These are phyloP conservation scores for Saitozyma sp. DNA, from an alignment of 768 basidiomycete species.

Conservation along the genomic window DNA sequence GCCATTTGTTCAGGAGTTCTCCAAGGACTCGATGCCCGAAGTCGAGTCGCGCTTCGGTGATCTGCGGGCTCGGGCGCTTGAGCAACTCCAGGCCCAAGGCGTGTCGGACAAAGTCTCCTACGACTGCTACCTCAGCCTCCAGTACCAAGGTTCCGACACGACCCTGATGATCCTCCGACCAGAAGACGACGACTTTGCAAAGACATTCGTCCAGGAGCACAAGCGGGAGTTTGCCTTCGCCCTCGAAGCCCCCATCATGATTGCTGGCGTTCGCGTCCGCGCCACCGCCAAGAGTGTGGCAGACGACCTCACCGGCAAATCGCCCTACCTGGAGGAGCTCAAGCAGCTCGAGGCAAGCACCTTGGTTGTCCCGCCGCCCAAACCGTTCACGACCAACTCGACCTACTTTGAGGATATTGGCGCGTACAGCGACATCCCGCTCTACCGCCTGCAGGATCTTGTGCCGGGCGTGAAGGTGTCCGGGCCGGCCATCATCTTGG, in stretches of 20 bases:
- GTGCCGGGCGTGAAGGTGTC: constrained; percentile 68
- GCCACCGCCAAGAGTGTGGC: constrained; percentile 14
- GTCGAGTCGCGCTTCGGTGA: constrained; percentile 71
- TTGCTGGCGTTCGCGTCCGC: constrained; percentile 92
- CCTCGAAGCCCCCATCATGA: constrained; percentile 79
- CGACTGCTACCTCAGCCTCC: constrained; percentile 62
- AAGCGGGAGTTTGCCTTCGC: constrained; percentile 88
- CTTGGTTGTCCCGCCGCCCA: not conserved
- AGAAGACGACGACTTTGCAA: constrained; percentile 70
- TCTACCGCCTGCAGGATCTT: constrained; percentile 65
- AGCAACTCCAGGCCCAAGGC: constrained; percentile 75
- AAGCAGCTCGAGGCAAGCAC: constrained; percentile 16
- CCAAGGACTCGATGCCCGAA: constrained; percentile 61
- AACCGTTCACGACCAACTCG: constrained; percentile 46
- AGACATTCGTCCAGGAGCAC: constrained; percentile 75
- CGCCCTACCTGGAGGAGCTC: constrained; percentile 26
- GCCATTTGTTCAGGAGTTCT: constrained; percentile 74
- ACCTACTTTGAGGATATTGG: constrained; percentile 53
- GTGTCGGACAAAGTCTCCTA: constrained; percentile 71
- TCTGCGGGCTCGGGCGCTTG: constrained; percentile 62
- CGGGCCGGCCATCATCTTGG: constrained; percentile 90
- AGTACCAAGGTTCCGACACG: constrained; percentile 62
- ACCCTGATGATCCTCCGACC: constrained; percentile 71
- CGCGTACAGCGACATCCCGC: constrained; percentile 63
- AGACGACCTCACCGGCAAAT: constrained; percentile 18